Percentiles rank a stretch among this genome's conserved stretches.
phyloP scores from a whole-genome alignment of 768 basidiomycete genomes.

The Panaeolus papilionaceus region DNA sequence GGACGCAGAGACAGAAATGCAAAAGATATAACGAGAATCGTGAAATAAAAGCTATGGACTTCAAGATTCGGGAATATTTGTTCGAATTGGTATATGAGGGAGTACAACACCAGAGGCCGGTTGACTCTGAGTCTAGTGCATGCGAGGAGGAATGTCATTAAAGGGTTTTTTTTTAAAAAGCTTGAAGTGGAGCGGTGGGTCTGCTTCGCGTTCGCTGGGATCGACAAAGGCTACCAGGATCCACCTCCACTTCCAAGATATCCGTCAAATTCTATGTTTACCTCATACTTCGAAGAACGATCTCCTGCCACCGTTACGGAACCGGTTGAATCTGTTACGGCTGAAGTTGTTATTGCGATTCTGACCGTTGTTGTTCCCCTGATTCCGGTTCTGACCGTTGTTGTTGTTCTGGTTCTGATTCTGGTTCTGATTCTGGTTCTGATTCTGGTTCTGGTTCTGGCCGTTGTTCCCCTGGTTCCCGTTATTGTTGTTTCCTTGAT shows the following conservation, averaged over 20 bases:
- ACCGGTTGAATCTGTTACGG: constrained; percentile 8
- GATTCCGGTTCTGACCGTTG: too few species aligned
- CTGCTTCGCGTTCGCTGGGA: constrained; percentile 15
- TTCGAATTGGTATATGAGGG: constrained; percentile 24
- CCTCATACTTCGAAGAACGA: constrained; percentile 4
- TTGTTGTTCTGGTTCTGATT: neutral
- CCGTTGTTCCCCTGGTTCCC: constrained; percentile 12
- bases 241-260: neutral
- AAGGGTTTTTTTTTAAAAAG: constrained; percentile 15
- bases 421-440: constrained; percentile 12
- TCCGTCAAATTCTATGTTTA: neutral
- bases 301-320: constrained; percentile 14
- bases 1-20: constrained; percentile 17
- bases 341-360: neutral
- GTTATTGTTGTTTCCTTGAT: constrained; percentile 14
- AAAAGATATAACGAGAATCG: constrained; percentile 16
- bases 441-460: constrained; percentile 12
- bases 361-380: too few species aligned
- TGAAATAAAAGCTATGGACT: constrained; percentile 13
- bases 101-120: constrained; percentile 22
- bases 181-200: neutral
- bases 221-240: constrained; percentile 20
- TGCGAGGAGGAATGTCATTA: constrained; percentile 20
- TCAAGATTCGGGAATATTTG: constrained; percentile 16
- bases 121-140: constrained; percentile 19